phyloP scores from a whole-genome alignment of 2,329 filamentous ascomycete genomes.

The Triangularia verruculosa region DNA sequence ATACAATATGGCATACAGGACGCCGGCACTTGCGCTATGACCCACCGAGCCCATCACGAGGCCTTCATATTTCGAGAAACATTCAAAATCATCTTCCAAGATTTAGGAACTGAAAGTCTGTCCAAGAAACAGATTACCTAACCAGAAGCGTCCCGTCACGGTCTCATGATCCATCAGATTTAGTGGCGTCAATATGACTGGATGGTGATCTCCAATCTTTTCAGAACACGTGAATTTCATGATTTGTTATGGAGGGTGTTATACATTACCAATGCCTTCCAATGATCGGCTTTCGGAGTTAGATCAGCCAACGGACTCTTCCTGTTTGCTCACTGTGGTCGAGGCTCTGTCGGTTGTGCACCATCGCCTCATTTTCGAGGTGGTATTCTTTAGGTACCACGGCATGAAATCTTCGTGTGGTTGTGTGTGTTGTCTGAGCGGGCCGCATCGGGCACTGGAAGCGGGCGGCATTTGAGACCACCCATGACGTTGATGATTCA shows the following conservation, averaged over 20 bases:
- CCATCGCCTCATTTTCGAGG: neutral
- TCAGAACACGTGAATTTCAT: neutral
- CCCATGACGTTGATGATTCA: neutral
- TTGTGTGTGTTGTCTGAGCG: neutral
- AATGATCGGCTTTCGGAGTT: neutral
- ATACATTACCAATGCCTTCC: neutral
- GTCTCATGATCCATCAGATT: neutral
- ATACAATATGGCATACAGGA: too few relatives aligned
- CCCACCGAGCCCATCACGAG: neutral
- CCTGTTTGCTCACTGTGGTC: neutral
- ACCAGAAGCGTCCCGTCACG: neutral
- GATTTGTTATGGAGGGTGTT: neutral
- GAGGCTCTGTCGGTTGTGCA: neutral
- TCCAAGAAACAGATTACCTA: neutral
- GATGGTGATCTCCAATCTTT: neutral
- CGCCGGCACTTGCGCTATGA: too few relatives aligned
- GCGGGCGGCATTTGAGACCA: neutral
- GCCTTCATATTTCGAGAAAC: neutral
- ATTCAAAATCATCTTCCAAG: neutral
- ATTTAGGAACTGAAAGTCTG: neutral
- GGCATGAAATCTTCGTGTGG: neutral
- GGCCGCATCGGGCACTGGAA: neutral
- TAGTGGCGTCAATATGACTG: neutral
- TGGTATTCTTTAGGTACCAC: neutral
- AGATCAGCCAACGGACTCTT: neutral